phyloP scores from a whole-genome alignment of 2,329 filamentous ascomycete genomes.

The Helotiales sp. region DNA sequence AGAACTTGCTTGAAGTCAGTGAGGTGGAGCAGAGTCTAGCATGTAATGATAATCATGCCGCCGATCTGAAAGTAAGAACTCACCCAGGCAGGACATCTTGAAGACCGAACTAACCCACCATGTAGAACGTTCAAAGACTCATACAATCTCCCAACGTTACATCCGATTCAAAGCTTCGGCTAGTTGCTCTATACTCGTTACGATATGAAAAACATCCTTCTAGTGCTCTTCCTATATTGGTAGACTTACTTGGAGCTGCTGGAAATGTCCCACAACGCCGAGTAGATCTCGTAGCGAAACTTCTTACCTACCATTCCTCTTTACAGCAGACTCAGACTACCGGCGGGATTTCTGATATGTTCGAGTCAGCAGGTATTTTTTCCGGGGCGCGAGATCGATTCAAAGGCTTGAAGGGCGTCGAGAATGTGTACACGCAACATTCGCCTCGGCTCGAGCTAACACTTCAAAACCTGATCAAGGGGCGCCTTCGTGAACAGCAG shows the following conservation, averaged over 20 bases:
- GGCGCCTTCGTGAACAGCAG: constrained; percentile 78
- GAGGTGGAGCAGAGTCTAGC: constrained; percentile 96
- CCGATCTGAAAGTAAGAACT: constrained; percentile 78
- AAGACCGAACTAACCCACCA: constrained; percentile 30
- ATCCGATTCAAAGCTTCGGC: constrained; percentile 78
- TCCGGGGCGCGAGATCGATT: constrained; percentile 83
- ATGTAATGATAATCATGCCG: constrained; percentile 92
- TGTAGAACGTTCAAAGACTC: constrained; percentile 76
- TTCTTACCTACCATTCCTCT: constrained; percentile 84
- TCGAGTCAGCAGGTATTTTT: constrained; percentile 89
- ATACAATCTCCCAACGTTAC: constrained; percentile 80
- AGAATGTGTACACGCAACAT: constrained; percentile 99
- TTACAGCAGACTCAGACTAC: constrained; percentile 76
- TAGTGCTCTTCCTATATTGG: constrained; percentile 79
- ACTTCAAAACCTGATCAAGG: constrained; percentile 90
- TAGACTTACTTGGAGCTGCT: constrained; percentile 82
- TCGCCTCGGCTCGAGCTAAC: constrained; percentile 85
- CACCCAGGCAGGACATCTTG: too few species aligned
- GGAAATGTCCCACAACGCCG: constrained; percentile 76
- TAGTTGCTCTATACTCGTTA: constrained; percentile 92
- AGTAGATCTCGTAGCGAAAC: constrained; percentile 77
- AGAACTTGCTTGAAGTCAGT: constrained; percentile 91
- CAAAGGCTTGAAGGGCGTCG: constrained; percentile 93
- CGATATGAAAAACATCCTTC: constrained; percentile 86
- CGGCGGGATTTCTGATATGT: constrained; percentile 84